These are phyloP conservation scores for Dioscorea dumetorum DNA, from an alignment of 106 monocot species.

Conservation along the genomic window DNA sequence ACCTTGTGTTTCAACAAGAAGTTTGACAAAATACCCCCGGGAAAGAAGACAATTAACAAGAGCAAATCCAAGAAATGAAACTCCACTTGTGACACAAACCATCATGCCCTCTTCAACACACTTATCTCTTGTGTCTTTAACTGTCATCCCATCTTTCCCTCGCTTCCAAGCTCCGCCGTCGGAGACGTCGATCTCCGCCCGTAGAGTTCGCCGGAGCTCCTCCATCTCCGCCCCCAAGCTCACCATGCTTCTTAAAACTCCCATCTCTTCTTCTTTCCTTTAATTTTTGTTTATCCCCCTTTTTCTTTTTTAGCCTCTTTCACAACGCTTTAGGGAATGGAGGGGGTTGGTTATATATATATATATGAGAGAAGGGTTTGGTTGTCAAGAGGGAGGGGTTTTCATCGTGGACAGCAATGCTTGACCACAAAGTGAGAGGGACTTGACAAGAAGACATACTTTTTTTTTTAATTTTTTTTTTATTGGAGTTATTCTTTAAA, in stretches of 20 bases:
- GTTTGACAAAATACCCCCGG: slow-evolving; percentile 62
- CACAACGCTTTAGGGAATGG: too few relatives aligned
- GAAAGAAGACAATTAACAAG: slow-evolving; percentile 50
- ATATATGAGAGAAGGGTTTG: too few relatives aligned
- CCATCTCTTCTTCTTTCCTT: slow-evolving; percentile 22
- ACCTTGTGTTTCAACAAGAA: slow-evolving; percentile 64
- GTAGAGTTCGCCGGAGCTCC: slow-evolving; percentile 29
- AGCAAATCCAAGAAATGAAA: slow-evolving; percentile 73
- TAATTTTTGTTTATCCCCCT: too few relatives aligned
- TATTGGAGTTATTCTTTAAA: too few relatives aligned
- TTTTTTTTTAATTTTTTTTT: too few relatives aligned
- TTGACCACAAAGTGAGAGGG: too few relatives aligned
- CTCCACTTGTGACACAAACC: slow-evolving; percentile 79
- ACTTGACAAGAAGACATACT: too few relatives aligned
- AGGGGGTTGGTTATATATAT: too few relatives aligned
- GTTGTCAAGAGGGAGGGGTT: too few relatives aligned
- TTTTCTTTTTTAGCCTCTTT: too few relatives aligned
- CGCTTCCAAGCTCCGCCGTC: slow-evolving; percentile 11
- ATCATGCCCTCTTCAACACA: not conserved
- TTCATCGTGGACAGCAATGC: too few relatives aligned
- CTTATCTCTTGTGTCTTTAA: not conserved
- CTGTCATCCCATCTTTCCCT: not conserved
- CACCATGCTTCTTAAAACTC: slow-evolving; percentile 35
- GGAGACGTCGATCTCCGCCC: not conserved
- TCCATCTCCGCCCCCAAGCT: slow-evolving; percentile 45